Evolutionary conservation across 495 filamentous ascomycete species (phyloP).

Genomic region (Letharia columbiana): DNA sequence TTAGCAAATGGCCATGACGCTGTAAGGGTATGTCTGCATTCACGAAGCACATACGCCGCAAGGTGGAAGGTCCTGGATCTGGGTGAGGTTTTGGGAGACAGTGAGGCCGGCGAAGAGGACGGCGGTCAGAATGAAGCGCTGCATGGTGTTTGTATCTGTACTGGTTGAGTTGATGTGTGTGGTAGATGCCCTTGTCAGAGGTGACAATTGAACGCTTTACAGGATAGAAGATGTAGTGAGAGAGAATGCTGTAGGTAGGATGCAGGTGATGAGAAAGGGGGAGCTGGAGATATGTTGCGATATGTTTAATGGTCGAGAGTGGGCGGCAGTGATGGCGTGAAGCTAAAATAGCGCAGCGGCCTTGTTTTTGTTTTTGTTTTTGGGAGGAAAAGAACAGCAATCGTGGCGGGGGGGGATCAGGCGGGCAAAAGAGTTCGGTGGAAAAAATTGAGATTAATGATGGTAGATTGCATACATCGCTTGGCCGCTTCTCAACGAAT

Average conservation of each 20-base stretch:
- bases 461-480: background rate
- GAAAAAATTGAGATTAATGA: background rate
- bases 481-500: slow-evolving; percentile 10
- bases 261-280: slow-evolving; percentile 3
- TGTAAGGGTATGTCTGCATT: background rate
- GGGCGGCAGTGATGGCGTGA: background rate
- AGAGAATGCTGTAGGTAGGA: slow-evolving; percentile 1
- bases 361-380: background rate
- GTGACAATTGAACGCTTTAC: background rate
- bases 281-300: background rate
- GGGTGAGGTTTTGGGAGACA: slow-evolving; percentile 21
- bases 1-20: slow-evolving; percentile 9
- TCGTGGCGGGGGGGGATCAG: background rate
- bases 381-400: background rate
- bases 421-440: background rate
- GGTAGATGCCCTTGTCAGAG: slow-evolving; percentile 3
- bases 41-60: slow-evolving; percentile 22
- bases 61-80: slow-evolving; percentile 19
- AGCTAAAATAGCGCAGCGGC: slow-evolving; percentile 2
- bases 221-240: background rate
- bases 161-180: background rate
- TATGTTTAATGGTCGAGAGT: background rate
- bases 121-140: slow-evolving; percentile 18
- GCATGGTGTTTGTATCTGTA: slow-evolving; percentile 17
- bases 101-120: slow-evolving; percentile 21